phyloP scores from a whole-genome alignment of 1,284 basidiomycete species.

The Cryptococcus sp. region DNA sequence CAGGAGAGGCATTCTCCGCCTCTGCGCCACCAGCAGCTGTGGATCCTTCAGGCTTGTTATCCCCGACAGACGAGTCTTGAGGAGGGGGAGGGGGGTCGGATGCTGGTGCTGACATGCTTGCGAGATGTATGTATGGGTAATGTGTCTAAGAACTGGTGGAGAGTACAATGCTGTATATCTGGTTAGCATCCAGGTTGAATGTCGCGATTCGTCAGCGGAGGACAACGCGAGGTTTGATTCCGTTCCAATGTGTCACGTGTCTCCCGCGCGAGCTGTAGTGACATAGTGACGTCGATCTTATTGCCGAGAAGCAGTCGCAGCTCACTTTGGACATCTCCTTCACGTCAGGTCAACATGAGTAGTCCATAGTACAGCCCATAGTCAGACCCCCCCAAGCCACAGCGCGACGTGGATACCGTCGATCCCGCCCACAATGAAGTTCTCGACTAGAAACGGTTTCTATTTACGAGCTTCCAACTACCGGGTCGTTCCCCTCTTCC shows the following conservation, averaged over 20 bases:
- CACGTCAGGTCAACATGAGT: neutral
- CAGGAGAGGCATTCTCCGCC: constrained; percentile 1
- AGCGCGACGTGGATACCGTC: too few species aligned
- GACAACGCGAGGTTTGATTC: constrained; percentile 14
- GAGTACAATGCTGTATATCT: neutral
- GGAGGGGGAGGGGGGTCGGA: constrained; percentile 37
- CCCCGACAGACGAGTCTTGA: constrained; percentile 7
- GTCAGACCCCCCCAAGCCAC: too few species aligned
- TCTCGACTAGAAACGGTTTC: constrained; percentile 50
- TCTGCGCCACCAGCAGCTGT: constrained; percentile 1
- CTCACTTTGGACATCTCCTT: neutral
- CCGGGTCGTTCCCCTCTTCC: constrained; percentile 45
- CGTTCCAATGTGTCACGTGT: constrained; percentile 1
- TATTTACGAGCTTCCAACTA: constrained; percentile 49
- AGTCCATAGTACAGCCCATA: too few species aligned
- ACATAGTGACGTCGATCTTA: constrained; percentile 7
- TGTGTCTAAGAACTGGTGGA: neutral
- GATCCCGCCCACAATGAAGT: constrained; percentile 28
- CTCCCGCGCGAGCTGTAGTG: constrained; percentile 1
- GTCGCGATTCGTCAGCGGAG: constrained; percentile 29
- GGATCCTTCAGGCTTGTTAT: constrained; percentile 17
- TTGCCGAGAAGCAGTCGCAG: neutral
- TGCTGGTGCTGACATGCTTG: constrained; percentile 33
- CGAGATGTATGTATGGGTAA: neutral
- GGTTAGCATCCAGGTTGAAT: neutral